These are phyloP conservation scores for Fonsecaea erecta DNA, from an alignment of 2,329 filamentous ascomycete species.

Conservation along the genomic window DNA sequence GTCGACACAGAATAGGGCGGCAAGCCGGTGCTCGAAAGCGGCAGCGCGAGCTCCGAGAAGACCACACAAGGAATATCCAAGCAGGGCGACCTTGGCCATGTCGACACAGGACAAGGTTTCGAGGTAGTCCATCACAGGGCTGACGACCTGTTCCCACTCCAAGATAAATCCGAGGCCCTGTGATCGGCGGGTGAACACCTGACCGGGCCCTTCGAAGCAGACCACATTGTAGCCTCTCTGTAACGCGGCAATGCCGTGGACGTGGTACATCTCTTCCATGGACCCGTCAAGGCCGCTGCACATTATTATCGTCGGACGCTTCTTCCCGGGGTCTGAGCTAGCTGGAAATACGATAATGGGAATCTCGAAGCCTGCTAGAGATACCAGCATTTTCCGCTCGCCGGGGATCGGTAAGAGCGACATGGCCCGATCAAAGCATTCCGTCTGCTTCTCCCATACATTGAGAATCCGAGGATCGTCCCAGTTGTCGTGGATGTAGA, in stretches of 20 bases:
- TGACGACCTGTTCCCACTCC: slow-evolving; percentile 51
- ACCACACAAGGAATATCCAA: slow-evolving; percentile 52
- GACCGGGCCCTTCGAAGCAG: slow-evolving; percentile 55
- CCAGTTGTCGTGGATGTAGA: slow-evolving; percentile 50
- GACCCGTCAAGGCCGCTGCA: slow-evolving; percentile 50
- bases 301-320: slow-evolving; percentile 49
- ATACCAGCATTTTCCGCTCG: slow-evolving; percentile 41
- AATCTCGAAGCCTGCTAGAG: slow-evolving; percentile 43
- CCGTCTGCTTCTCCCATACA: slow-evolving; percentile 45
- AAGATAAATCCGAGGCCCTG: slow-evolving; percentile 52
- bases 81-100: slow-evolving; percentile 41
- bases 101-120: slow-evolving; percentile 41
- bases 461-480: slow-evolving; percentile 48
- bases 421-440: slow-evolving; percentile 49
- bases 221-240: slow-evolving; percentile 52
- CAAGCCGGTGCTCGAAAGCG: slow-evolving; percentile 51
- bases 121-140: slow-evolving; percentile 49
- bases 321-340: slow-evolving; percentile 23
- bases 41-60: slow-evolving; percentile 50
- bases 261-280: slow-evolving; percentile 53
- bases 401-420: slow-evolving; percentile 45
- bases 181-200: slow-evolving; percentile 48
- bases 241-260: slow-evolving; percentile 43
- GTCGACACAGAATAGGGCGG: slow-evolving; percentile 48
- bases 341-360: slow-evolving; percentile 45